These are phyloP conservation scores for Hymenoscyphus fraxineus DNA, from an alignment of 2,329 filamentous ascomycete species.

Conservation along the genomic window DNA sequence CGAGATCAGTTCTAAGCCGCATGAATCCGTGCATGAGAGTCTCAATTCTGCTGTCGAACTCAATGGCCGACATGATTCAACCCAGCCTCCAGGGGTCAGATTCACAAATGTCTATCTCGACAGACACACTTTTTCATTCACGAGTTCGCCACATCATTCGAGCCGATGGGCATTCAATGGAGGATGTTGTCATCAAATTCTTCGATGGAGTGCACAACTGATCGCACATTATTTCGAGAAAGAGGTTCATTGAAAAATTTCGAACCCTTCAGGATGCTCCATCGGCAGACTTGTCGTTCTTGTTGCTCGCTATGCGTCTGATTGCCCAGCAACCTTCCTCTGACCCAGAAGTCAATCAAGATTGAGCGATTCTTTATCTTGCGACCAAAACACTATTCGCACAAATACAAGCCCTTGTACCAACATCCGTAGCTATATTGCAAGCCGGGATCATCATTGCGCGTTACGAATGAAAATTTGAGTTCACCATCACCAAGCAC, in stretches of 20 bases:
- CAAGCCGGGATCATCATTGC: constrained; percentile 23
- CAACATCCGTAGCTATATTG: constrained; percentile 20
- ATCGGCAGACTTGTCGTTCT: constrained; percentile 23
- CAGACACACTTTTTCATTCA: constrained; percentile 17
- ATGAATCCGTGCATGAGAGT: constrained; percentile 19
- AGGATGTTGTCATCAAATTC: constrained; percentile 19
- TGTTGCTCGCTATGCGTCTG: constrained; percentile 24
- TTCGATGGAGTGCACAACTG: constrained; percentile 25
- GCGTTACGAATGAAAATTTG: constrained; percentile 24
- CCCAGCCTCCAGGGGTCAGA: constrained; percentile 9
- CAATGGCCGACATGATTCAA: constrained; percentile 22
- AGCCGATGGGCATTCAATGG: constrained; percentile 18
- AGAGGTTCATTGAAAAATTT: constrained; percentile 18
- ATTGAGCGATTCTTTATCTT: constrained; percentile 25
- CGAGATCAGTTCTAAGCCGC: constrained; percentile 12
- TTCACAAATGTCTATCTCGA: constrained; percentile 9
- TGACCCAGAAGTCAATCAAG: constrained; percentile 17
- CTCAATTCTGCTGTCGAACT: constrained; percentile 21
- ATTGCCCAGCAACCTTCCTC: constrained; percentile 22
- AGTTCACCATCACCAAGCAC: constrained; percentile 17
- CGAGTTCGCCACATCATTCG: constrained; percentile 22
- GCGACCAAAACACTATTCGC: constrained; percentile 26
- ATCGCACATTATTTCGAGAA: constrained; percentile 26
- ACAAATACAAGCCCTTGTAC: constrained; percentile 25
- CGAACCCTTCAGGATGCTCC: constrained; percentile 14